These are phyloP conservation scores for Novymonas esmeraldas DNA, from an alignment of 208 protist species.

Conservation along the genomic window DNA sequence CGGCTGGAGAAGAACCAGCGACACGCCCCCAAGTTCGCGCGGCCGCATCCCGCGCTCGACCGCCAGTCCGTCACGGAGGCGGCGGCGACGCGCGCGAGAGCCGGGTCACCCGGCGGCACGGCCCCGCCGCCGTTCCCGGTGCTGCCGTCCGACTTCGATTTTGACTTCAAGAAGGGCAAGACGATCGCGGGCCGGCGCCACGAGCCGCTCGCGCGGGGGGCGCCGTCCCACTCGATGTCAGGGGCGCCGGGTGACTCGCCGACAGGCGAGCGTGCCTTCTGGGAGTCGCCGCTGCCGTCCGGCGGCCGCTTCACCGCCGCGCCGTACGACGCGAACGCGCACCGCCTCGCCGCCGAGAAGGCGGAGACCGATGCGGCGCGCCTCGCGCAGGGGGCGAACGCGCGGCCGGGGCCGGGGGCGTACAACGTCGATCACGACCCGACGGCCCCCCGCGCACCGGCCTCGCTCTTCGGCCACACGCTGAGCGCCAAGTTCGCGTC, in stretches of 20 bases:
- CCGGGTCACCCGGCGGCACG: not conserved
- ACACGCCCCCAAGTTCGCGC: slow-evolving; percentile 53
- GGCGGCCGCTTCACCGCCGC: slow-evolving; percentile 42
- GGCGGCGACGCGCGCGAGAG: slow-evolving; percentile 1
- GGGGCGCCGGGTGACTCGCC: slow-evolving; percentile 25
- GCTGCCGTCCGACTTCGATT: slow-evolving; percentile 86
- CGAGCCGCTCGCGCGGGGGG: slow-evolving; percentile 5
- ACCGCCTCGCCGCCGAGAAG: slow-evolving; percentile 11
- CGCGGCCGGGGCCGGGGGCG: slow-evolving; percentile 14
- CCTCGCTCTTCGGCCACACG: slow-evolving; percentile 33
- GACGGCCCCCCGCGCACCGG: slow-evolving; percentile 14
- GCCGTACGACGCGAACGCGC: slow-evolving; percentile 37
- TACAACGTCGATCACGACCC: slow-evolving; percentile 23
- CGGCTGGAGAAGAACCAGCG: slow-evolving; percentile 49
- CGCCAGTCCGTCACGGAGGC: slow-evolving; percentile 3
- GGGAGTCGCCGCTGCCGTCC: slow-evolving; percentile 20
- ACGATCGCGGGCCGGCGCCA: slow-evolving; percentile 48
- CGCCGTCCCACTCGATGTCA: slow-evolving; percentile 6
- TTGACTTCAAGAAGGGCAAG: slow-evolving; percentile 73
- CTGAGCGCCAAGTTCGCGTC: slow-evolving; percentile 29
- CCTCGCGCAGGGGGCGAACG: slow-evolving; percentile 10
- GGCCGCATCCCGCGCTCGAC: slow-evolving; percentile 19
- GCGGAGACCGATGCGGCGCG: slow-evolving; percentile 21
- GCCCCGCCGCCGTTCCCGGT: slow-evolving; percentile 11
- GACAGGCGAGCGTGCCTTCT: slow-evolving; percentile 22